Base-by-base conservation (phyloP, 345 rosid genomes). In the Bruguiera sexangula region DNA sequence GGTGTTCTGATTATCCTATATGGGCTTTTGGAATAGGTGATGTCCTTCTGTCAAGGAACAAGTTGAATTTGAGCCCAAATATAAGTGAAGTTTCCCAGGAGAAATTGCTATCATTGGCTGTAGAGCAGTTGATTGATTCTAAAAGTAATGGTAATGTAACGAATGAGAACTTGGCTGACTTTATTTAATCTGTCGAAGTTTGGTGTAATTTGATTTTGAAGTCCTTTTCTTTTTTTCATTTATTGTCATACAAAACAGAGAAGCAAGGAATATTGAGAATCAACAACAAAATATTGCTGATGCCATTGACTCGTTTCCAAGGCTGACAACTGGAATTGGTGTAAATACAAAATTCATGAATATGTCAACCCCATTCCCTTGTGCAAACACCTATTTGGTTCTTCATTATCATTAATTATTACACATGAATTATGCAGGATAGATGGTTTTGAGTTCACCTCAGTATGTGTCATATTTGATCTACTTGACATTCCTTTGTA, bases 281-380 rank as follows among this genome's bases (percentile, higher is more conserved):
- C 99, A 96, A 74, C 97, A 90, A 63, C 96, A 92, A 82, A 96
- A 96, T 72, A 89, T 96, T 77, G 82, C 99, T 6, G 99, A 96
- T 85, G 98, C 98, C 7, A 89, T 92, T 73, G 96, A 92, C 81
- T 84, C 85, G 77, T 96, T 96, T 69, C 98, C 97, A 13, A 80
- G 84, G 39, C 95, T 96, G 76, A 83, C 98, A 0, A 89, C 97
- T 62, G 99, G 99, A 73, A 92, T 96, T 66, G 98, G 92, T 85
- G 99, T 96, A 75, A 96, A 96, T 87, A 81, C 88, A 67, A 89
- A 87, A 78, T 96, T 90, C 79, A 87, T 84, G 85, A 96, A 98
- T 95, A 73, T 69, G 31, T 43, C 27, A 61, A 63, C 66, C 2
- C 18, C 31, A 27, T 64, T 48, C 32, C 53, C 60, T 9, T 22